Base-by-base conservation (phyloP, 768 basidiomycete genomes). In the Hericium erinaceus region DNA sequence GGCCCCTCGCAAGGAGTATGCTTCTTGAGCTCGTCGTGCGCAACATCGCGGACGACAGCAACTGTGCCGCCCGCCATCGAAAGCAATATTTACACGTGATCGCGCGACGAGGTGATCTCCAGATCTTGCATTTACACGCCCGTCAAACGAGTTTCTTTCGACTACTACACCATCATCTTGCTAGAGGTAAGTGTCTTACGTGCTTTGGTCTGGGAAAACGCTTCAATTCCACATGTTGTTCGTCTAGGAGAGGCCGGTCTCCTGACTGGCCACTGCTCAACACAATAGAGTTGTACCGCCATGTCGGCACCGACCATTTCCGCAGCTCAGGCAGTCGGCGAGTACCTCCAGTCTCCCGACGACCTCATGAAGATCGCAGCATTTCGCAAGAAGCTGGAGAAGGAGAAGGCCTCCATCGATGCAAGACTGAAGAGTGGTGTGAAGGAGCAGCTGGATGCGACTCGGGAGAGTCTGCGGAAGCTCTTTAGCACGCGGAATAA, bases 381-480 rank as follows among this genome's bases (percentile, higher is more conserved):
- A 0, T 92, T 92, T 67, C 82, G 92, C 61, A 95, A 95, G 76
- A 95, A 95, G 66, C 80, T 98, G 48, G 87, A 94, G 71, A 98
- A 98, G 71, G 95, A 98, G 72, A 95, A 97, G 72, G 85, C 92
- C 0, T 91, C 92, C 9, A 89, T 98, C 59, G 92, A 97, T 66
- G 85, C 87, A 3, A 81, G 93, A 65, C 82, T 98, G 50, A 89
- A 93, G 67, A 87, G 80, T 57, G 92, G 93, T 10, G 93, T 95
- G 62, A 92, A 89, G 70, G 91, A 95, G 59, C 95, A 98, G 68
- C 77, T 99, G 18, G 87, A 92, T 64, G 83, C 91, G 1, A 98
- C 94, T 8, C 76, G 92, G 53, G 89, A 94, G 53, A 95, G 94
- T 1, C 78, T 95, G 57, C 80, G 86, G 66, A 91, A 86, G 65